These are phyloP conservation scores for Melastoma malabathricum DNA, from an alignment of 345 rosid genomes.

Conservation along the genomic window DNA sequence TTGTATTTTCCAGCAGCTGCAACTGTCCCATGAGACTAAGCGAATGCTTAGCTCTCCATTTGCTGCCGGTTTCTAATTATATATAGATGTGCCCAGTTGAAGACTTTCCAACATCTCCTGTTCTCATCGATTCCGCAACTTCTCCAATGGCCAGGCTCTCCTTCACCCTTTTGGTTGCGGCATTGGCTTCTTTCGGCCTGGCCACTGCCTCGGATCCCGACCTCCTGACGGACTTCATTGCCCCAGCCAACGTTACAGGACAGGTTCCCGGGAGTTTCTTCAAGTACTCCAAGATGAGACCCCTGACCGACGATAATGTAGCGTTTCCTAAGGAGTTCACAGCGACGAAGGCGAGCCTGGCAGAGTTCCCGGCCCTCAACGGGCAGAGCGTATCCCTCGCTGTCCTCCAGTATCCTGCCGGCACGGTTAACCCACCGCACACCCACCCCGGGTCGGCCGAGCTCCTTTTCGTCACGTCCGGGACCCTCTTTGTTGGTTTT, in stretches of 20 bases:
- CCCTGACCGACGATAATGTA: background rate
- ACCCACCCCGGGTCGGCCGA: slow-evolving; percentile 16
- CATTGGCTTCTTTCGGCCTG: background rate
- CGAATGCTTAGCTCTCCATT: no score
- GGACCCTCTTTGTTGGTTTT: slow-evolving; percentile 13
- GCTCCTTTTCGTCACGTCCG: slow-evolving; percentile 9
- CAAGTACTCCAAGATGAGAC: slow-evolving; percentile 8
- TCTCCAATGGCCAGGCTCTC: no score
- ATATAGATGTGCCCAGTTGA: no score
- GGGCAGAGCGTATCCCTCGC: slow-evolving; percentile 19
- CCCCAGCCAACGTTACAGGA: slow-evolving; percentile 3
- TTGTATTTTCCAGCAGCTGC: no score
- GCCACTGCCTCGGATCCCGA: slow-evolving; percentile 9
- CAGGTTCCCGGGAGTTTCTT: slow-evolving; percentile 9
- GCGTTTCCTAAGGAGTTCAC: slow-evolving; percentile 3
- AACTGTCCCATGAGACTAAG: no score
- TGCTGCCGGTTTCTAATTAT: no score
- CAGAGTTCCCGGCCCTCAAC: slow-evolving; percentile 13
- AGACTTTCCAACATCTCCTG: no score
- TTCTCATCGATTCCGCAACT: no score
- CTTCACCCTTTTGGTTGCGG: background rate
- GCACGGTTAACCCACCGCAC: slow-evolving; percentile 14
- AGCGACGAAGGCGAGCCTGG: slow-evolving; percentile 6
- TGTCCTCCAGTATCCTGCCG: slow-evolving; percentile 9
- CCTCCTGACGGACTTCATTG: slow-evolving; percentile 11